Base-by-base conservation (phyloP, 1,139 yeast genomes). In the Candida labiduridarum region DNA sequence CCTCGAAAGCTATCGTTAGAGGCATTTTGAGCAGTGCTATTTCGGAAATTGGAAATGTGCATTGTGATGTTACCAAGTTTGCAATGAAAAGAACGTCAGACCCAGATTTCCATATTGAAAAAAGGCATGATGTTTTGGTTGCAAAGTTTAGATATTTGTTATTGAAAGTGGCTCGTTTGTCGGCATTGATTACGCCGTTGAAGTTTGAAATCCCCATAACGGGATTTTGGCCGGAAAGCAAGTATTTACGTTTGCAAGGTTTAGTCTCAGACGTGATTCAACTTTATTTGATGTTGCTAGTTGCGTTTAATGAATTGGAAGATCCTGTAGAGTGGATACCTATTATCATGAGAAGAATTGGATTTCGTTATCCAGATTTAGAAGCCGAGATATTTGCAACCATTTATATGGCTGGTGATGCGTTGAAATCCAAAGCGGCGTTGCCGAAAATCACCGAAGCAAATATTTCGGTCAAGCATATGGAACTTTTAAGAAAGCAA, bases 371-470 rank as follows among this genome's bases (percentile, higher is more conserved):
- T 50, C 53, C 66, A 1, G 64, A 68, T 11, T 57, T 72, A 22
- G 65, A 62, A 49, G 71, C 75, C 2, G 69, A 68, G 47, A 52
- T 70, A 29, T 69, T 72, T 46, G 56, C 73, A 1, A 58, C 68
- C 4, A 53, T 69, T 19, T 71, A 68, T 54, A 70, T 72, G 76
- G 59, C 70, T 4, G 60, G 74, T 1, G 69, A 63, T 35, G 65
- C 75, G 0, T 56, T 72, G 33, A 51, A 61, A 27, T 57, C 65
- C 22, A 63, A 63, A 42, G 56, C 57, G 3, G 65, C 69, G 8
- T 56, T 72, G 25, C 78, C 78, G 4, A 67, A 68, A 50, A 61
- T 71, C 10, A 70, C 75, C 0, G 68, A 64, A 16, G 71, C 73
- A 6, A 69, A 68, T 16, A 50, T 71, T 10, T 66, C 75, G 0